These are phyloP conservation scores for Diaporthe vexans DNA, from an alignment of 2,329 filamentous ascomycete genomes.

Conservation along the genomic window DNA sequence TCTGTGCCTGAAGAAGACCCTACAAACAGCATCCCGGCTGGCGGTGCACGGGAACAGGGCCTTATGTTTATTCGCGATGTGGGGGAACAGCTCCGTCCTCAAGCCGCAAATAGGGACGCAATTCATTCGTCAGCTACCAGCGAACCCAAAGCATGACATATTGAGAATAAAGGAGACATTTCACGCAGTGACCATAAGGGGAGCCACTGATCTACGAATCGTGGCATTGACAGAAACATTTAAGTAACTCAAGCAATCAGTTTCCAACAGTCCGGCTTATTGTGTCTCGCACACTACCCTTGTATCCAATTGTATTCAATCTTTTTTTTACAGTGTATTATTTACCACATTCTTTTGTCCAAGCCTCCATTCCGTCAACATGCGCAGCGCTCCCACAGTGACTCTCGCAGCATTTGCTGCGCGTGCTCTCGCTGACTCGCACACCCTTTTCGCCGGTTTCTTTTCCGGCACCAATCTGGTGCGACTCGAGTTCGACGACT, in stretches of 20 bases:
- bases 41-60: neutral
- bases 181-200: neutral
- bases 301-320: neutral
- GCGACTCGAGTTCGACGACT: slow-evolving; percentile 52
- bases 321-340: neutral
- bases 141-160: neutral
- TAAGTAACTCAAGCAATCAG: neutral
- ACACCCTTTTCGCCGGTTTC: slow-evolving; percentile 30
- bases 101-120: slow-evolving; percentile 16
- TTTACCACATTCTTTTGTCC: neutral
- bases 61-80: neutral
- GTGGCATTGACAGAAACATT: neutral
- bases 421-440: slow-evolving; percentile 22
- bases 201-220: neutral
- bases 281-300: neutral
- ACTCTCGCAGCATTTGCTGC: slow-evolving; percentile 21
- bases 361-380: neutral
- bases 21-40: neutral
- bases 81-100: neutral
- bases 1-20: neutral
- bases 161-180: neutral
- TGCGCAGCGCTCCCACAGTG: neutral
- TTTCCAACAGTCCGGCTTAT: neutral
- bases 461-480: slow-evolving; percentile 28
- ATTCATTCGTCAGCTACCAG: slow-evolving; percentile 12